Evolutionary conservation across 2,329 filamentous ascomycete genomes (phyloP).

Genomic region (Penicillium expansum): DNA sequence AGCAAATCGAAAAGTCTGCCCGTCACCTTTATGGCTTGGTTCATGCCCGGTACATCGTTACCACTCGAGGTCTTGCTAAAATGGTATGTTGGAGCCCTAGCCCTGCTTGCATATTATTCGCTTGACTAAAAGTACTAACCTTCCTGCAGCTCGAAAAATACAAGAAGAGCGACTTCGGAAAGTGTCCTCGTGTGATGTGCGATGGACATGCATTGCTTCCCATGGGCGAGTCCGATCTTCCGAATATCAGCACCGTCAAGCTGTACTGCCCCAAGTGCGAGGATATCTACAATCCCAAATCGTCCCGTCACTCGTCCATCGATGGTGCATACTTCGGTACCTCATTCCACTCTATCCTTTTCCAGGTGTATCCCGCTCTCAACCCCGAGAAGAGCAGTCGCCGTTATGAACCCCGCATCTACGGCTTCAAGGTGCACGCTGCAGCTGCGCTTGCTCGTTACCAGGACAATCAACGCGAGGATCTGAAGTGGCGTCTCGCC

Average conservation of each 20-base stretch:
- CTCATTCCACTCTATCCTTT: slow-evolving; percentile 98
- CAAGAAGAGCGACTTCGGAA: slow-evolving; percentile 96
- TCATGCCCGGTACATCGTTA: slow-evolving; percentile 94
- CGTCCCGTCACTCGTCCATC: slow-evolving; percentile 88
- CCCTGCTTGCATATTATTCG: neutral
- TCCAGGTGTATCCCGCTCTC: slow-evolving; percentile 93
- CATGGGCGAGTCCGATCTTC: slow-evolving; percentile 87
- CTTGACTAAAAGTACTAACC: slow-evolving; percentile 2
- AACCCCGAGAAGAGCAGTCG: slow-evolving; percentile 81
- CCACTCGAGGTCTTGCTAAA: slow-evolving; percentile 86
- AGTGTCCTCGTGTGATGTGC: slow-evolving; percentile 95
- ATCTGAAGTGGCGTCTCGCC: slow-evolving; percentile 75
- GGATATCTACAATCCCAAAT: slow-evolving; percentile 98
- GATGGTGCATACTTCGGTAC: slow-evolving; percentile 98
- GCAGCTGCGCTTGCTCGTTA: slow-evolving; percentile 83
- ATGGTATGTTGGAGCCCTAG: slow-evolving; percentile 67
- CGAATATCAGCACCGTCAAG: slow-evolving; percentile 86
- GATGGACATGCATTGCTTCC: slow-evolving; percentile 89
- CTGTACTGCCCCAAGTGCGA: slow-evolving; percentile 97
- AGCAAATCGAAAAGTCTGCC: slow-evolving; percentile 96
- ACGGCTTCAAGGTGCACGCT: slow-evolving; percentile 93
- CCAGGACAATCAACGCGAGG: slow-evolving; percentile 78
- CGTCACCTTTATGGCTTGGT: slow-evolving; percentile 94
- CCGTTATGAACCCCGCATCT: slow-evolving; percentile 85
- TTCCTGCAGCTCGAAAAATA: slow-evolving; percentile 84